Conservation (phyloP, 805 yeast species). For the Hanseniaspora singularis region DNA sequence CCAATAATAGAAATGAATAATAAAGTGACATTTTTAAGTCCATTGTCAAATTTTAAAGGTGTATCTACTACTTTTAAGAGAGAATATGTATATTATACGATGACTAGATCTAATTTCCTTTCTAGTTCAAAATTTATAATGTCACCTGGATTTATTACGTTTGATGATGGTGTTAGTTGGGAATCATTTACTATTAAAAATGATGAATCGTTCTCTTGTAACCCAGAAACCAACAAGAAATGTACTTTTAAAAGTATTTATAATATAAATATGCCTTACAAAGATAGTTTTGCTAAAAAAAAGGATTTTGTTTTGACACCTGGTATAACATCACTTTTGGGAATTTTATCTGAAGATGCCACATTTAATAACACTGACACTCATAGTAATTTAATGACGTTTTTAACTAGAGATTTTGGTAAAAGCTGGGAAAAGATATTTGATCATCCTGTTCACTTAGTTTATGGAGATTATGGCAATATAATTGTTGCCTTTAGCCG, state of each 20-base stretch:
- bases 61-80: background rate
- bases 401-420: constrained; percentile 67
- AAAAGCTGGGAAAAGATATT: constrained; percentile 50
- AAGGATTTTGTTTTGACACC: no score
- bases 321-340: constrained; percentile 10
- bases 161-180: constrained; percentile 15
- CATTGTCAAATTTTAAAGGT: constrained; percentile 11
- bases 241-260: constrained; percentile 32
- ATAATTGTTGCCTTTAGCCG: constrained; percentile 50
- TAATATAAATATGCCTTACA: no score
- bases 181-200: constrained; percentile 5
- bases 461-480: constrained; percentile 72
- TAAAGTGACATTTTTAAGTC: background rate
- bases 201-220: constrained; percentile 16
- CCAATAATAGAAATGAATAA: constrained; percentile 7
- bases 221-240: constrained; percentile 24
- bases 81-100: background rate
- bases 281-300: no score
- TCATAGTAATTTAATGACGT: constrained; percentile 36
- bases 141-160: background rate
- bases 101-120: no score
- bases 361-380: constrained; percentile 29
- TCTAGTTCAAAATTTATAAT: background rate
- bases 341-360: constrained; percentile 29
- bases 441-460: constrained; percentile 41